Conservation (phyloP, 805 yeast species). For the Wickerhamomyces pijperi region DNA sequence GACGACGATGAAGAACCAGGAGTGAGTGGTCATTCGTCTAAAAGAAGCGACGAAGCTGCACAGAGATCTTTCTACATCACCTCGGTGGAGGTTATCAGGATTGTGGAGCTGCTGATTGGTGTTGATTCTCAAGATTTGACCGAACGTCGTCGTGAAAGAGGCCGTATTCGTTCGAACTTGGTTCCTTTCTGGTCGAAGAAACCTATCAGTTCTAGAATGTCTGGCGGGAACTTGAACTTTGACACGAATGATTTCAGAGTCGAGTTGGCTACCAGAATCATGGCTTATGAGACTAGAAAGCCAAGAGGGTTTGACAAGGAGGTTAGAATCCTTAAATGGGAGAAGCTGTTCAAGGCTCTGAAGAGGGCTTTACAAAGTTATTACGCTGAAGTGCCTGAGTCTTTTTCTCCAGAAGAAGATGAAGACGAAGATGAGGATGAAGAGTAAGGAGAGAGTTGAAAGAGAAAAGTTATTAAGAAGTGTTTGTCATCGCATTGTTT, state of each 20-base stretch:
- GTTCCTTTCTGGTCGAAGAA: slow-evolving; percentile 59
- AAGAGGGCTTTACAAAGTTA: slow-evolving; percentile 56
- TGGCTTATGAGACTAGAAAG: slow-evolving; percentile 50
- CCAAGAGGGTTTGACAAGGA: slow-evolving; percentile 65
- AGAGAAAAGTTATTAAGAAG: no score
- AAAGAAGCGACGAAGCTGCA: slow-evolving; percentile 14
- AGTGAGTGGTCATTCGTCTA: no score
- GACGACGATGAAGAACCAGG: slow-evolving; percentile 16
- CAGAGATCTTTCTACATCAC: slow-evolving; percentile 35
- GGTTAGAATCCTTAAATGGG: slow-evolving; percentile 53
- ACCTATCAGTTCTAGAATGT: slow-evolving; percentile 35
- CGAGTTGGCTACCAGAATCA: slow-evolving; percentile 53
- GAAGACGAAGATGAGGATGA: slow-evolving; percentile 1
- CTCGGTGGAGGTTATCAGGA: slow-evolving; percentile 55
- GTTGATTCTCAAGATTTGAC: slow-evolving; percentile 32
- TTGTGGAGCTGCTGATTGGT: slow-evolving; percentile 52
- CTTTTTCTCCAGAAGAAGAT: slow-evolving; percentile 1
- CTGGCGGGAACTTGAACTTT: slow-evolving; percentile 13
- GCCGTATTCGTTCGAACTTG: slow-evolving; percentile 54
- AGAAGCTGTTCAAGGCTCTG: slow-evolving; percentile 45
- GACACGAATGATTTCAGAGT: slow-evolving; percentile 25
- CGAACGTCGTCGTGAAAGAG: slow-evolving; percentile 50
- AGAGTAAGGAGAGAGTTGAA: not conserved
- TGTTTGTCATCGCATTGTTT: no score
- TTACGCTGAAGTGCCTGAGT: slow-evolving; percentile 43